phyloP scores from a whole-genome alignment of 768 basidiomycete species.

The Mycena floridula region DNA sequence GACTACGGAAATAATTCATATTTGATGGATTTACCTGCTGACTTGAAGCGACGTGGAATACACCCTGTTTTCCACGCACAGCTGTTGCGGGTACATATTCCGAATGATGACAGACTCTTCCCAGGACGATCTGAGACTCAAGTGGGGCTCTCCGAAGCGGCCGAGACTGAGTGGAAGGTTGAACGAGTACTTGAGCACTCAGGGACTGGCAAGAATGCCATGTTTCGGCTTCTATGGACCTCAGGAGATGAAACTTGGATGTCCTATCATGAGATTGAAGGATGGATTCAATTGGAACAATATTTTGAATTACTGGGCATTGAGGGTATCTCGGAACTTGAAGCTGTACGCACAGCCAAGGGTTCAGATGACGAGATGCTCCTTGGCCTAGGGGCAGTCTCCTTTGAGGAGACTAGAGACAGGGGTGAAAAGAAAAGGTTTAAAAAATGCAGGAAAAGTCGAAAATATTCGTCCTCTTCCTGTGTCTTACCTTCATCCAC shows the following conservation, averaged over 20 bases:
- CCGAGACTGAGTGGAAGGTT: conserved; percentile 16
- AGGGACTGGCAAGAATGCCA: conserved; percentile 13
- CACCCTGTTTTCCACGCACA: conserved; percentile 25
- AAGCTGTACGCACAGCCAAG: too few relatives aligned
- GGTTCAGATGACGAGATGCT: too few relatives aligned
- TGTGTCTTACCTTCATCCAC: too few relatives aligned
- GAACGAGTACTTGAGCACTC: conserved; percentile 17
- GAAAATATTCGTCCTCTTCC: too few relatives aligned
- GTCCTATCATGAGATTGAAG: conserved; percentile 8
- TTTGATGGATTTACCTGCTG: conserved; percentile 7
- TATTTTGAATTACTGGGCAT: conserved; percentile 22
- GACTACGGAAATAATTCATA: background rate
- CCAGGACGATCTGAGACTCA: conserved; percentile 15
- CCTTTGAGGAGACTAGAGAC: too few relatives aligned
- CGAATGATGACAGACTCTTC: conserved; percentile 23
- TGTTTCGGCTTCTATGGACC: conserved; percentile 20
- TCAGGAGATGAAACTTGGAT: conserved; percentile 22
- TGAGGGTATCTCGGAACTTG: background rate
- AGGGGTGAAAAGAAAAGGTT: too few relatives aligned
- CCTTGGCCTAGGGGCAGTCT: too few relatives aligned
- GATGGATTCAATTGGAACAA: conserved; percentile 11
- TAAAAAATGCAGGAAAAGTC: too few relatives aligned
- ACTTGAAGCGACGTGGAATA: conserved; percentile 11
- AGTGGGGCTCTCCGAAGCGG: conserved; percentile 12
- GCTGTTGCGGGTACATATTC: conserved; percentile 12